Evolutionary conservation across 2,329 filamentous ascomycete species (phyloP).

Genomic region (Cercospora brassicicola): DNA sequence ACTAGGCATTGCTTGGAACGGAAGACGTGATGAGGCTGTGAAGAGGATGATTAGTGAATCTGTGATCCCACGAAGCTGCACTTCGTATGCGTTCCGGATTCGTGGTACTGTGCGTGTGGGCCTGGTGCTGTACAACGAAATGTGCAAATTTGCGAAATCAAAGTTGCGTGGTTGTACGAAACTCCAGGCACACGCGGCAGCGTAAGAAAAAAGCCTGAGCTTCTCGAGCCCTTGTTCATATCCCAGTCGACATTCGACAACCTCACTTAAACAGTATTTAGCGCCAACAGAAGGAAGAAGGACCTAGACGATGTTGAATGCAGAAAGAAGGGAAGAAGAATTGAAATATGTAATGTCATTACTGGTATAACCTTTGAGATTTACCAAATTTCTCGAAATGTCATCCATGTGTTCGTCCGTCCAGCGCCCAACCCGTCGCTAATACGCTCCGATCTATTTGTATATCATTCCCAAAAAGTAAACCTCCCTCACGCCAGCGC

Average conservation of each 20-base stretch:
- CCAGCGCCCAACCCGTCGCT: not conserved
- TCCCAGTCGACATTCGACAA: not conserved
- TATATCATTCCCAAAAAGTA: not conserved
- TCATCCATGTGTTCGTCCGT: not conserved
- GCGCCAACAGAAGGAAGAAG: not conserved
- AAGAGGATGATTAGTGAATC: no score
- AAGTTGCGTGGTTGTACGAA: not conserved
- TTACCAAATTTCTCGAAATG: no score
- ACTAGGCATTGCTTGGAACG: not conserved
- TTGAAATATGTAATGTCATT: not conserved
- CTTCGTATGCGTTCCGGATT: not conserved
- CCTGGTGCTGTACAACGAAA: not conserved
- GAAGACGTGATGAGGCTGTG: not conserved
- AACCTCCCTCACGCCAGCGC: not conserved
- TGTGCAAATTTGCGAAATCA: not conserved
- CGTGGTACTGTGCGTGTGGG: not conserved
- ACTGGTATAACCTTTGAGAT: not conserved
- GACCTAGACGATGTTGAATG: not conserved
- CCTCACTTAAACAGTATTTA: not conserved
- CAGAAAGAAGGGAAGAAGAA: not conserved
- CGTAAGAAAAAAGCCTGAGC: not conserved
- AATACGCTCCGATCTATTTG: not conserved
- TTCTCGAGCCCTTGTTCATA: not conserved
- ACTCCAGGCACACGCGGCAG: not conserved
- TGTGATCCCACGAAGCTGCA: not conserved